Evolutionary conservation across 2,329 filamentous ascomycete species (phyloP).

Genomic region (Colletotrichum liaoningense): DNA sequence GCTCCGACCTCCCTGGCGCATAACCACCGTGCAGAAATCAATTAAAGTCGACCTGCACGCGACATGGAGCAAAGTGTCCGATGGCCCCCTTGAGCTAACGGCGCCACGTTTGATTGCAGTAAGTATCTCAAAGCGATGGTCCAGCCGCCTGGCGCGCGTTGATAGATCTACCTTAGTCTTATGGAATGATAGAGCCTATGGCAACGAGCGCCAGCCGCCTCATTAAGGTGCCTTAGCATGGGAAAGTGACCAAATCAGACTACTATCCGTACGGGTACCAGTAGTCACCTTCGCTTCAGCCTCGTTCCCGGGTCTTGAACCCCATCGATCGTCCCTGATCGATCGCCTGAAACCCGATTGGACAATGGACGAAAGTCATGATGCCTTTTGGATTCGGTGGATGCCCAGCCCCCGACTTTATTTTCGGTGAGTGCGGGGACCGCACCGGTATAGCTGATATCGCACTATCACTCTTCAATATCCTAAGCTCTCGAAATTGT

Average conservation of each 20-base stretch:
- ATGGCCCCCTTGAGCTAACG: conserved; percentile 21
- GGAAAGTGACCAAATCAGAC: neutral
- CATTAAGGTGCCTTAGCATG: neutral
- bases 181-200: neutral
- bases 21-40: conserved; percentile 4
- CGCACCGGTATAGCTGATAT: neutral
- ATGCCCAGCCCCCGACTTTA: neutral
- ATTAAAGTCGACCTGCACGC: neutral
- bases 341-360: conserved; percentile 12
- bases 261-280: neutral
- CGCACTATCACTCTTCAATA: neutral
- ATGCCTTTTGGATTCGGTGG: neutral
- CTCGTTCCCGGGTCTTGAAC: neutral
- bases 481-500: too few relatives aligned
- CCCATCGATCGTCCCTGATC: conserved; percentile 25
- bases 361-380: neutral
- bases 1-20: conserved; percentile 1
- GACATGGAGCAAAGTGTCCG: neutral
- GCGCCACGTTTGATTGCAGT: conserved; percentile 6
- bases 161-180: neutral
- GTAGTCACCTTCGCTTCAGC: neutral
- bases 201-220: neutral
- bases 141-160: neutral
- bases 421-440: neutral
- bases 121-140: neutral